Percentiles rank a stretch among this genome's conserved stretches.
phyloP scores from a whole-genome alignment of 2,329 filamentous ascomycete genomes.

The Curvularia sp. region DNA sequence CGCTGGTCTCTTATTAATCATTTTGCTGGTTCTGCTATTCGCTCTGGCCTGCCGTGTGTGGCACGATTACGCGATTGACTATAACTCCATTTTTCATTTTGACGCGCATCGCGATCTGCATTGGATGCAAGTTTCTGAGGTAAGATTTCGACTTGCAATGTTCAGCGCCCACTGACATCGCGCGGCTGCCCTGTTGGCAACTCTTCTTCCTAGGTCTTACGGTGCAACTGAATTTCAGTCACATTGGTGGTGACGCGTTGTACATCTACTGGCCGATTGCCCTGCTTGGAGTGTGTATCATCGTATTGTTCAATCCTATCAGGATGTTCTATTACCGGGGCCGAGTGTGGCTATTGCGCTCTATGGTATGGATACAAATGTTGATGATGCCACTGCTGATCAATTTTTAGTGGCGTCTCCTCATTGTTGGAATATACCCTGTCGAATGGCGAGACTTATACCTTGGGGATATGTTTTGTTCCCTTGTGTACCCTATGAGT shows the following conservation, averaged over 20 bases:
- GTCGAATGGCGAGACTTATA: constrained; percentile 97
- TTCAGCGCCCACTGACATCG: neutral
- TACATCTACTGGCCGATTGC: constrained; percentile 85
- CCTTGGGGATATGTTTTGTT: constrained; percentile 93
- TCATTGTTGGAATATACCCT: constrained; percentile 82
- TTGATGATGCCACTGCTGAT: constrained; percentile 34
- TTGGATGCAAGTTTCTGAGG: neutral
- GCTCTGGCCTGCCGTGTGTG: neutral
- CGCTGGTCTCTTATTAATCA: neutral
- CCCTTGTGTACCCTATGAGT: constrained; percentile 81
- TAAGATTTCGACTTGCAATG: neutral
- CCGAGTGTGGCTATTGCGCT: constrained; percentile 82
- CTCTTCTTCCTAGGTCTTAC: neutral
- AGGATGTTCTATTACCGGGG: constrained; percentile 75
- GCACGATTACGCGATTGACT: neutral
- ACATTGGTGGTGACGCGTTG: constrained; percentile 67
- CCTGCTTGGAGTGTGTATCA: constrained; percentile 70
- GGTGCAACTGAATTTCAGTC: constrained; percentile 68
- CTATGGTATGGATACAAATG: constrained; percentile 67
- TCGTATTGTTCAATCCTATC: constrained; percentile 75
- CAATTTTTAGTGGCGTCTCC: constrained; percentile 73
- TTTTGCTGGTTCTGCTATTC: neutral
- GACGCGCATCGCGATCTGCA: neutral
- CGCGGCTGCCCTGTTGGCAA: neutral
- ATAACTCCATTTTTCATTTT: neutral